Evolutionary conservation across 2,329 filamentous ascomycete species (phyloP).

Genomic region (Pseudogymnoascus sp.): DNA sequence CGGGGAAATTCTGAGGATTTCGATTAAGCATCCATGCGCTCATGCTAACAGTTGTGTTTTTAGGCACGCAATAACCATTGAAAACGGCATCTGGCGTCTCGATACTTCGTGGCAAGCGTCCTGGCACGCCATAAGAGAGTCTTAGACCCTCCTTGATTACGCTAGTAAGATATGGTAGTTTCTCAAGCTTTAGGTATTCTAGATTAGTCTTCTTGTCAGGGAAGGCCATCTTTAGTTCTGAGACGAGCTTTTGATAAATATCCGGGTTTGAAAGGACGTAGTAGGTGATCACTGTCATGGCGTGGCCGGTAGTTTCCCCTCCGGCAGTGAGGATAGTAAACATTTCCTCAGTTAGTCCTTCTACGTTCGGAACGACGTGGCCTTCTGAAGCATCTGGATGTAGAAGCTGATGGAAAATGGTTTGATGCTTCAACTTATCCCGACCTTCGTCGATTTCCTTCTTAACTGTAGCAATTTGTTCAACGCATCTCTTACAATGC

Average conservation of each 20-base stretch:
- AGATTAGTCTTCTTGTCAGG: conserved; percentile 20
- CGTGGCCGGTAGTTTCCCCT: conserved; percentile 31
- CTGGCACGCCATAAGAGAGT: conserved; percentile 28
- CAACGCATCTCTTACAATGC: not conserved
- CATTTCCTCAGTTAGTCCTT: no score
- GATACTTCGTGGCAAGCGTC: conserved; percentile 30
- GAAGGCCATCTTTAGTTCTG: conserved; percentile 28
- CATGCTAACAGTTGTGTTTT: conserved; percentile 18
- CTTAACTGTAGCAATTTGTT: not conserved
- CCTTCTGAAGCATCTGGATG: conserved; percentile 8
- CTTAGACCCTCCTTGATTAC: conserved; percentile 19
- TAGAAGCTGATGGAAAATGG: conserved; percentile 27
- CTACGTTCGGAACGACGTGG: no score
- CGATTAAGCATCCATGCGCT: not conserved
- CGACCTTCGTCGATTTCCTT: not conserved
- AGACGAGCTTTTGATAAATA: conserved; percentile 22
- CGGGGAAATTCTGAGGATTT: conserved; percentile 11
- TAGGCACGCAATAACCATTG: conserved; percentile 28
- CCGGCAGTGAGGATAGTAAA: conserved; percentile 23
- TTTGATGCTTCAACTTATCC: conserved; percentile 2
- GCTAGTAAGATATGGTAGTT: conserved; percentile 29
- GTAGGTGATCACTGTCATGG: conserved; percentile 27
- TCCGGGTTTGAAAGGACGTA: conserved; percentile 24
- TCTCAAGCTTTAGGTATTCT: conserved; percentile 24
- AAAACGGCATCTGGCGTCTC: conserved; percentile 28